Percentiles rank a stretch among this genome's conserved stretches.
Evolutionary conservation across 495 filamentous ascomycete genomes (phyloP).

Genomic region (Hyaloscypha hepaticicola): DNA sequence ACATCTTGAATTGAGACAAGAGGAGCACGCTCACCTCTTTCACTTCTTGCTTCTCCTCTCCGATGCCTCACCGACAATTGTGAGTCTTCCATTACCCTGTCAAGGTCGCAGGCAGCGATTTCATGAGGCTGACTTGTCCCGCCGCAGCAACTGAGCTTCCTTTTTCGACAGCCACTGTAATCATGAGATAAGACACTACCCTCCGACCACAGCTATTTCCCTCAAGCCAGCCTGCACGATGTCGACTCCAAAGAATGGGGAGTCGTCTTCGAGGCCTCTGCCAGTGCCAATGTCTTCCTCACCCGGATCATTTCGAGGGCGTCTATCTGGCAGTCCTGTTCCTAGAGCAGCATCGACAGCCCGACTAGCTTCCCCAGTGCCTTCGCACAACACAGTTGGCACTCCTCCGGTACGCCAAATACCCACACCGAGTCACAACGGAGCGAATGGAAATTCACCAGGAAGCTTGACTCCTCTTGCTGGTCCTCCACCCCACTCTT

Average conservation of each 20-base stretch:
- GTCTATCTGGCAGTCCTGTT: conserved; percentile 43
- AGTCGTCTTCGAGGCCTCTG: conserved; percentile 37
- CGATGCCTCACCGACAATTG: not conserved
- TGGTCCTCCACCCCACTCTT: conserved; percentile 47
- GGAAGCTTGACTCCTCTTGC: conserved; percentile 50
- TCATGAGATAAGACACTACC: conserved; percentile 19
- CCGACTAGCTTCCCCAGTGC: conserved; percentile 68
- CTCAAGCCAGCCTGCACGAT: conserved; percentile 30
- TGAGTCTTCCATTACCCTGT: not conserved
- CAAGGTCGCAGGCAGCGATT: not conserved
- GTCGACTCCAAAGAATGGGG: conserved; percentile 37
- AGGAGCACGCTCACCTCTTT: not conserved
- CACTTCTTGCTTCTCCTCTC: not conserved
- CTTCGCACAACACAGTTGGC: conserved; percentile 48
- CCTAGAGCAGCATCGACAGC: conserved; percentile 67
- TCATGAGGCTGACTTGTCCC: conserved; percentile 1
- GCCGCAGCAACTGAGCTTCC: conserved; percentile 7
- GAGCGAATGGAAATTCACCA: conserved; percentile 28
- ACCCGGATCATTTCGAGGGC: conserved; percentile 45
- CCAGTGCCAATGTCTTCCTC: conserved; percentile 46
- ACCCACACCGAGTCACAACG: conserved; percentile 36
- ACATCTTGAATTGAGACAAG: not conserved
- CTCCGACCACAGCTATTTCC: conserved; percentile 13
- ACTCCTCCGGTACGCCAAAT: conserved; percentile 50
- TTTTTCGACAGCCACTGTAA: conserved; percentile 7